Conservation (phyloP, 768 basidiomycete genomes). For the Collybia sp. region DNA sequence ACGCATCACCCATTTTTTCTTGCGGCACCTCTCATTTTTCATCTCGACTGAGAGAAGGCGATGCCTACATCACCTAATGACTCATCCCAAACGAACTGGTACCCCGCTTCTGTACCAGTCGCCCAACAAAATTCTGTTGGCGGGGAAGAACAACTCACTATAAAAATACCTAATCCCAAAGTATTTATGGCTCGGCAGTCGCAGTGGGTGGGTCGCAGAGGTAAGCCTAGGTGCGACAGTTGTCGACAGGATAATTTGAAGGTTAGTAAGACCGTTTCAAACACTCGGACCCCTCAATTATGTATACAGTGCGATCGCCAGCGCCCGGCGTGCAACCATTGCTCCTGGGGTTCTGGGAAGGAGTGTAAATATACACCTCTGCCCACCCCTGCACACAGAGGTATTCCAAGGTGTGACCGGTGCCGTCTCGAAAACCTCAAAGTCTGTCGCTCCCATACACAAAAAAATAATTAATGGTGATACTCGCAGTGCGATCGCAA, state of each 20-base stretch:
- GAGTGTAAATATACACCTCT: constrained; percentile 72
- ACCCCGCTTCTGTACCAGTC: constrained; percentile 3
- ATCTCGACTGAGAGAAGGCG: too few relatives aligned
- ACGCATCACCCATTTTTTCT: too few relatives aligned
- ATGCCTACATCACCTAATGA: too few relatives aligned
- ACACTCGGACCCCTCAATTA: constrained; percentile 8
- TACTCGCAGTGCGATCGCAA: constrained; percentile 63
- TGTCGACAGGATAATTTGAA: constrained; percentile 71
- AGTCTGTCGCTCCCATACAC: constrained; percentile 28
- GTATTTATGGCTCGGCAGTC: constrained; percentile 66
- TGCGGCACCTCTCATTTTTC: too few relatives aligned
- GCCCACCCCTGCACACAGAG: constrained; percentile 71
- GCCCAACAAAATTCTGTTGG: constrained; percentile 24
- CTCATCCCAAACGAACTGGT: too few relatives aligned
- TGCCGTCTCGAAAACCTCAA: constrained; percentile 66
- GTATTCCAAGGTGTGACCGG: constrained; percentile 69
- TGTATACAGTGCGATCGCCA: constrained; percentile 60
- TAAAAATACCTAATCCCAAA: constrained; percentile 65
- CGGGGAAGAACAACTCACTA: constrained; percentile 53
- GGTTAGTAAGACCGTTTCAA: constrained; percentile 31
- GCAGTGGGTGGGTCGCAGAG: constrained; percentile 70
- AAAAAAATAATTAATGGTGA: not conserved
- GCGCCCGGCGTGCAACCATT: constrained; percentile 68
- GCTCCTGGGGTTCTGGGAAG: constrained; percentile 56
- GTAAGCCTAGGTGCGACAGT: constrained; percentile 71